Conservation (phyloP, 805 yeast genomes). For the Kluyveromyces dobzhanskii region DNA sequence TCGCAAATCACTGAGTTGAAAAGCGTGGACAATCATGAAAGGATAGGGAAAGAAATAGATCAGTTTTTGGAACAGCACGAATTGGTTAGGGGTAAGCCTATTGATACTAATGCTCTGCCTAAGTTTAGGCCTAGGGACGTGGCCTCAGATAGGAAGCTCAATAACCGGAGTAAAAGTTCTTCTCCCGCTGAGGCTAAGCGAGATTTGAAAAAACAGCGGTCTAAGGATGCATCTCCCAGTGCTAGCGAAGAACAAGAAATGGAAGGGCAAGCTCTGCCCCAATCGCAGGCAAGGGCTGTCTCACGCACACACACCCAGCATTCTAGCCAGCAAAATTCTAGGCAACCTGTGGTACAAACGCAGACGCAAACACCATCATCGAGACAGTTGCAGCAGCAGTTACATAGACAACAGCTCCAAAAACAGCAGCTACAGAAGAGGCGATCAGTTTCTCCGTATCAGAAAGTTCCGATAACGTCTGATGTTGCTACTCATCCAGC, state of each 20-base stretch:
- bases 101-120: conserved; percentile 29
- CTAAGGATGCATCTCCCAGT: conserved; percentile 4
- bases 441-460: background rate
- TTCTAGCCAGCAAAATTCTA: background rate
- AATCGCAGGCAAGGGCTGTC: background rate
- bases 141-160: conserved; percentile 5
- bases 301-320: conserved; percentile 1
- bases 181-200: conserved; percentile 7
- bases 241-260: conserved; percentile 4
- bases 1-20: conserved; percentile 37
- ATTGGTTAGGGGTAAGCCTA: conserved; percentile 37
- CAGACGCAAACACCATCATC: background rate
- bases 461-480: background rate
- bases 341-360: background rate
- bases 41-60: conserved; percentile 27
- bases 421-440: background rate
- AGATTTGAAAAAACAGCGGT: conserved; percentile 2
- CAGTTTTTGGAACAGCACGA: conserved; percentile 47
- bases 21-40: conserved; percentile 23
- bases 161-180: conserved; percentile 7
- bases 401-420: background rate
- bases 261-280: conserved; percentile 7
- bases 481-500: background rate
- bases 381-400: background rate
- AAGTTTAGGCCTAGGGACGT: conserved; percentile 9